phyloP scores from a whole-genome alignment of 2,329 filamentous ascomycete species.

The Apiospora pterosperma region DNA sequence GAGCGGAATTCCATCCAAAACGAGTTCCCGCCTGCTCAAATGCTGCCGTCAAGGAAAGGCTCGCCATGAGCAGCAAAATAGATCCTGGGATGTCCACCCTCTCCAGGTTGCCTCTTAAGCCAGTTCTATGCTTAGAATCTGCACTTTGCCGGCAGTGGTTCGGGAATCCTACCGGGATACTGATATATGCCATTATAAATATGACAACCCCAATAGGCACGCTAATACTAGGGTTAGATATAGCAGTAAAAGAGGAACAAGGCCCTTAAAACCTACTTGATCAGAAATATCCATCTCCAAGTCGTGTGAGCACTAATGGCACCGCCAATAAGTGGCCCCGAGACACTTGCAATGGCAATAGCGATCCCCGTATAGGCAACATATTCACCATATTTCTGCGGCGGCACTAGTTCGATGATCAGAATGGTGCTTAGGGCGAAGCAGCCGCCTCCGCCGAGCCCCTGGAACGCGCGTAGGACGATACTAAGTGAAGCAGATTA shows the following conservation, averaged over 20 bases:
- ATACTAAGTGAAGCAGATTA: conserved; percentile 16
- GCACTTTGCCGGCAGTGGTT: no score
- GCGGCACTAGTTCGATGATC: conserved; percentile 15
- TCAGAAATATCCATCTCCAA: conserved; percentile 21
- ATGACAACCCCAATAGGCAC: background rate
- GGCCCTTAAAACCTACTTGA: conserved; percentile 17
- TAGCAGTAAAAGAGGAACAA: conserved; percentile 3
- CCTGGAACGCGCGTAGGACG: conserved; percentile 24
- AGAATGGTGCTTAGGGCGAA: conserved; percentile 13
- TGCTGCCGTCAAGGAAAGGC: background rate
- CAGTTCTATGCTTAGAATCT: background rate
- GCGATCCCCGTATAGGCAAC: conserved; percentile 10
- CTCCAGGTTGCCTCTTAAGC: background rate
- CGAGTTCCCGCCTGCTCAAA: conserved; percentile 7
- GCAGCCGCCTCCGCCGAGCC: conserved; percentile 22
- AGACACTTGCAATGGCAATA: conserved; percentile 11
- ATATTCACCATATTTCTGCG: conserved; percentile 11
- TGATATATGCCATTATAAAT: background rate
- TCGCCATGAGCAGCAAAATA: background rate
- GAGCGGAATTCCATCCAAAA: conserved; percentile 5
- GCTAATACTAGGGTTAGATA: background rate
- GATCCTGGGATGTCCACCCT: conserved; percentile 3
- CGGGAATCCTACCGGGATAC: background rate
- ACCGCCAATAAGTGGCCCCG: conserved; percentile 19
- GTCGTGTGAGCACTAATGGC: conserved; percentile 13